These are phyloP conservation scores for Perkinsus chesapeaki DNA, from an alignment of 169 alveolate species.

Conservation along the genomic window DNA sequence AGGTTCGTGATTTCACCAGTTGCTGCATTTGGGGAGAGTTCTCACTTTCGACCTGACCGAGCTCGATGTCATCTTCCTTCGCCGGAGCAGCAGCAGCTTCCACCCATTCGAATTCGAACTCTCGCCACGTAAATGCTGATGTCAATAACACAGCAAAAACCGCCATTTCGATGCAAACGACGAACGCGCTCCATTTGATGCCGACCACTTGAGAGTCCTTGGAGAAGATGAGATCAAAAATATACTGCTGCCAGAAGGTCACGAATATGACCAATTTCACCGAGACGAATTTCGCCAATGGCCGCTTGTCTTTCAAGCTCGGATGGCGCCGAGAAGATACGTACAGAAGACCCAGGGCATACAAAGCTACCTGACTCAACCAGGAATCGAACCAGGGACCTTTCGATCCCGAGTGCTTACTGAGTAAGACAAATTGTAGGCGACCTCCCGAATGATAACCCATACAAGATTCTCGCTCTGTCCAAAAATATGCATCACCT, in stretches of 20 bases:
- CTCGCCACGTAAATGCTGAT: background rate
- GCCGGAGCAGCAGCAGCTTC: background rate
- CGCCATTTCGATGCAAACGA: background rate
- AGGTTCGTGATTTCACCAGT: too few species aligned
- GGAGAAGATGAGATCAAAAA: background rate
- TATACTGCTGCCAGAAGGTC: slow-evolving; percentile 1
- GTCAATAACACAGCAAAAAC: background rate
- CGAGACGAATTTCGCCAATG: background rate
- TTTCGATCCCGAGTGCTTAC: background rate
- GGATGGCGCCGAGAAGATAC: background rate
- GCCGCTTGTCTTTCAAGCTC: background rate
- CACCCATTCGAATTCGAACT: background rate
- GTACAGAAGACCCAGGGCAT: background rate
- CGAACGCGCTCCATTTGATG: background rate
- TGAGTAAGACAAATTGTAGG: background rate
- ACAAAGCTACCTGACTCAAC: background rate
- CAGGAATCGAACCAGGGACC: background rate
- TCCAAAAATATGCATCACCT: background rate
- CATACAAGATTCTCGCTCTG: background rate
- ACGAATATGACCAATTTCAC: slow-evolving; percentile 5
- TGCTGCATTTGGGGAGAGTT: too few species aligned
- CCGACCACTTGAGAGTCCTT: background rate
- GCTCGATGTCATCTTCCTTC: background rate
- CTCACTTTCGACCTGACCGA: background rate
- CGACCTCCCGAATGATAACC: background rate